Base-by-base conservation (phyloP, 805 yeast genomes). In the Candida arabinofermentans region DNA sequence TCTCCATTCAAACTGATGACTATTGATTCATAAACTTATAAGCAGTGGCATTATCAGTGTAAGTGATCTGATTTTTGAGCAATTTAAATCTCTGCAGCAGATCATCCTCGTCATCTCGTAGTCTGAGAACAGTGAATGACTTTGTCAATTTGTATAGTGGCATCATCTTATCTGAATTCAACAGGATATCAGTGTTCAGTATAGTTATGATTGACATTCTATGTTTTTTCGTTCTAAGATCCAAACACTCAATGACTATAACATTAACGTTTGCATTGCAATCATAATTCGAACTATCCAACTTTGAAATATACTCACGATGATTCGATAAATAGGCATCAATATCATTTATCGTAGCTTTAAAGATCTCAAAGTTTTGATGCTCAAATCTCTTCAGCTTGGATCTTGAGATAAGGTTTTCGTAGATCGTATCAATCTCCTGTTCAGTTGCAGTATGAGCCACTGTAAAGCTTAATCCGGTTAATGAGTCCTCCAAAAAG, bases 391-490 rank as follows among this genome's bases (percentile, higher is more conserved):
- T 33, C 14, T 24, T 24, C 18, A 30, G 7, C 12, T 18, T 24
- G 6, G 8, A 23, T 17, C 24, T 30, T 17, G 32, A 16, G 5
- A 14, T 16, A 6, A 37, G n/a, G 10, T 24, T 13, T 13, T 30
- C 24, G 8, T 23, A 24, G 10, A 31, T 23, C 8, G 18, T 22
- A 24, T 38, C 33, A 3, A 16, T 19, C 18, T 26, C 19, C 4
- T 27, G 4, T 12, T 38, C 41, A 19, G 17, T n/a, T 27, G 19
- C 16, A 19, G 18, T 34, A 24, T 29, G 24, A 12, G 44, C 26
- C 13, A 49, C 38, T 13, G 43, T 31, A 21, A 21, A 42, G 24
- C 48, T 46, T 6, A 46, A 24, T 5, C 51, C 54, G 13, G 36
- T 5, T 21, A 48, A 24, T 2, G 49, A 40, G 8, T 35, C 43